These are phyloP conservation scores for Epichloe glyceriae DNA, from an alignment of 2,329 filamentous ascomycete species.

Conservation along the genomic window DNA sequence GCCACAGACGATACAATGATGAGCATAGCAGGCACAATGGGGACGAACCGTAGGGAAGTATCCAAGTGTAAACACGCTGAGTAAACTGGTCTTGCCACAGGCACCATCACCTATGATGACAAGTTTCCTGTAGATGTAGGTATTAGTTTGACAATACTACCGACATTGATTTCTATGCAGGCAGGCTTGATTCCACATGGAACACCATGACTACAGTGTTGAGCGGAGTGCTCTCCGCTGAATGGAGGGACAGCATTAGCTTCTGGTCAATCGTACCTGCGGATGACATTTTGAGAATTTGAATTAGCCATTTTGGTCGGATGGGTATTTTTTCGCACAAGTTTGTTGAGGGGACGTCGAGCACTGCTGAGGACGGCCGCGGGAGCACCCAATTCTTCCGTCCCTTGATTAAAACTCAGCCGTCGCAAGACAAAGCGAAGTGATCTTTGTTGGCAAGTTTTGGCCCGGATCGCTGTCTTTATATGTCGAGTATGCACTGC, in stretches of 20 bases:
- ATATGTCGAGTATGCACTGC: neutral
- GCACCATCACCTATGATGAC: constrained; percentile 96
- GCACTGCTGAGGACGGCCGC: neutral
- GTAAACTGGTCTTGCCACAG: constrained; percentile 92
- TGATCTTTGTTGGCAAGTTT: too few species aligned
- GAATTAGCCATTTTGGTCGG: constrained; percentile 28
- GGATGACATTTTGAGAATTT: constrained; percentile 44
- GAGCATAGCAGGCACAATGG: constrained; percentile 1
- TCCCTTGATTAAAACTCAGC: too few species aligned
- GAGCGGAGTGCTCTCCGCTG: neutral
- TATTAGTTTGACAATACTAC: neutral
- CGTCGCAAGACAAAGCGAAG: too few species aligned
- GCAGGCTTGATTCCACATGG: neutral
- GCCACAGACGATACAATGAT: neutral
- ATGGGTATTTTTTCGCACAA: neutral
- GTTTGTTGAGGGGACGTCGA: neutral
- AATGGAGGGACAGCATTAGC: too few species aligned
- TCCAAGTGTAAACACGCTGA: constrained; percentile 94
- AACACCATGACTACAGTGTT: neutral
- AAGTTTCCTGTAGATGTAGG: constrained; percentile 55
- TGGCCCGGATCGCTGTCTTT: neutral
- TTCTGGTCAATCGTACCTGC: constrained; percentile 37
- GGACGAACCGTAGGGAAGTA: constrained; percentile 89
- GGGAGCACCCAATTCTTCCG: neutral
- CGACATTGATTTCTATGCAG: neutral